phyloP scores from a whole-genome alignment of 768 basidiomycete species.

The Mycena vulgaris region DNA sequence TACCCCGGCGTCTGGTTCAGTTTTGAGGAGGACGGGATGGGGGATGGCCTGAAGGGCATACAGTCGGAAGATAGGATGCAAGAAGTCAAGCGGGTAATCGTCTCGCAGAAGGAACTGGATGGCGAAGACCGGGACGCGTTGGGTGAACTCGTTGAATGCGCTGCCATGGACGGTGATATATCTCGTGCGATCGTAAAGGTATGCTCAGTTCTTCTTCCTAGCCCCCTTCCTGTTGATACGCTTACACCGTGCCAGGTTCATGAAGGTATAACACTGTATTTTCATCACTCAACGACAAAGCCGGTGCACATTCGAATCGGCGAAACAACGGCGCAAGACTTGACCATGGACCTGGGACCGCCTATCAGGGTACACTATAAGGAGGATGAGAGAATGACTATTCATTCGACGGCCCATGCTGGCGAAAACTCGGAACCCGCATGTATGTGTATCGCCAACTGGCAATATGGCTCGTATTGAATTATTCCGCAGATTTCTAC shows the following conservation, averaged over 20 bases:
- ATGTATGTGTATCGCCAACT: constrained; percentile 50
- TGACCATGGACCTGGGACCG: constrained; percentile 83
- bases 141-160: constrained; percentile 77
- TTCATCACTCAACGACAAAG: constrained; percentile 68
- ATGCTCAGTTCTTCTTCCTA: not conserved
- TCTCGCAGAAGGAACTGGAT: constrained; percentile 77
- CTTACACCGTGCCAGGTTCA: constrained; percentile 66
- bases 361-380: constrained; percentile 87
- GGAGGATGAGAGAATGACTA: constrained; percentile 91
- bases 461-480: constrained; percentile 5
- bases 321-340: constrained; percentile 86
- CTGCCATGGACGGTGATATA: constrained; percentile 81
- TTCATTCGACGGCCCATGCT: constrained; percentile 70
- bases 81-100: constrained; percentile 82
- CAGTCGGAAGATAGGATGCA: constrained; percentile 76
- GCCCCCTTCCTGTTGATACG: constrained; percentile 4
- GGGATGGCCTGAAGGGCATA: constrained; percentile 67
- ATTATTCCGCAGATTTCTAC: constrained; percentile 78
- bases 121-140: constrained; percentile 75
- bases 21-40: constrained; percentile 81
- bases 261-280: constrained; percentile 79
- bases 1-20: constrained; percentile 91
- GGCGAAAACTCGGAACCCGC: constrained; percentile 65
- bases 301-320: constrained; percentile 77
- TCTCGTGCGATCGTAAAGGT: constrained; percentile 80